Percentiles rank a stretch among this genome's conserved stretches.
These are phyloP conservation scores for Carex cristatella DNA, from an alignment of 176 grass and related monocot genomes.

Conservation along the genomic window DNA sequence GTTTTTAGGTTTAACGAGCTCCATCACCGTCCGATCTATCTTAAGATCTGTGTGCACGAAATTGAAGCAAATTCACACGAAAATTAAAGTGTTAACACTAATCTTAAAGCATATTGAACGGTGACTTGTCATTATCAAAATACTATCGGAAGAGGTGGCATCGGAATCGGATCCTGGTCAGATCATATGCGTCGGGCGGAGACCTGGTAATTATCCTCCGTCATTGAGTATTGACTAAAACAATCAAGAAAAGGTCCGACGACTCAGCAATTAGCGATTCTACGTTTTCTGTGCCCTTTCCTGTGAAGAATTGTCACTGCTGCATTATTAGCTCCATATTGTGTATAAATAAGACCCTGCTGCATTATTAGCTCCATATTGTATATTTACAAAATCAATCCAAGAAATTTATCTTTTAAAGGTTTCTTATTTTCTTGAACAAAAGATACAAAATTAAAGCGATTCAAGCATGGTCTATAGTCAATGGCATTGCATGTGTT, in stretches of 20 bases:
- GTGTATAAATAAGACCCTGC: background rate
- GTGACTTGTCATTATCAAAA: too few relatives aligned
- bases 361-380: background rate
- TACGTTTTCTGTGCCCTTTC: background rate
- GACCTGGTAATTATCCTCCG: background rate
- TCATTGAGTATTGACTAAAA: background rate
- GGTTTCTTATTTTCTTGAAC: background rate
- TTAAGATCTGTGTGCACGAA: too few relatives aligned
- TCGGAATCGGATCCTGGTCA: background rate
- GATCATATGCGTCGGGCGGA: background rate
- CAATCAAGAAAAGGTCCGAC: background rate
- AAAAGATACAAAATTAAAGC: background rate
- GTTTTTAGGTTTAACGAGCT: too few relatives aligned
- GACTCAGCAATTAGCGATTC: background rate
- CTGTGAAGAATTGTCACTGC: background rate
- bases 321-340: background rate
- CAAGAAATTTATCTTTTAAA: background rate
- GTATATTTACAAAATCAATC: background rate
- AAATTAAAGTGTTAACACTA: too few relatives aligned
- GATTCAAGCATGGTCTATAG: background rate
- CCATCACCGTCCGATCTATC: too few relatives aligned
- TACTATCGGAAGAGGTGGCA: background rate
- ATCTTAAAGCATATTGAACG: too few relatives aligned
- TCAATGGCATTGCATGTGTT: background rate
- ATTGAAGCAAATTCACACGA: too few relatives aligned